Evolutionary conservation across 176 grass and related monocot species (phyloP).

Genomic region (Bolboschoenus planiculmis): DNA sequence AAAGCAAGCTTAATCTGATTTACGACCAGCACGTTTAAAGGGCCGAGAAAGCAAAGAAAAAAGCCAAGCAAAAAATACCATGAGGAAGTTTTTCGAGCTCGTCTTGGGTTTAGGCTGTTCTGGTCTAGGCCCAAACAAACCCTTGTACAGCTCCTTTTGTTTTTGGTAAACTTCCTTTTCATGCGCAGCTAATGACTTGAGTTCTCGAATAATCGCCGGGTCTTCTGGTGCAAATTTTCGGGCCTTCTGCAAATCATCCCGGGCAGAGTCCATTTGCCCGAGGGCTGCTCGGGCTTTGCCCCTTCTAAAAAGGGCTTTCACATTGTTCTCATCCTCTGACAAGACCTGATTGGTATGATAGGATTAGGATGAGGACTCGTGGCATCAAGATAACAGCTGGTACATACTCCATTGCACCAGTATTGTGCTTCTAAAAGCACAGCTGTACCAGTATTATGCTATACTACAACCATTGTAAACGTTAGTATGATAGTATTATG

Average conservation of each 20-base stretch:
- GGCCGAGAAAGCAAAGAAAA: slow-evolving; percentile 35
- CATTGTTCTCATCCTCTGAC: slow-evolving; percentile 80
- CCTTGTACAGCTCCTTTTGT: slow-evolving; percentile 87
- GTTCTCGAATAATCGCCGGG: slow-evolving; percentile 51
- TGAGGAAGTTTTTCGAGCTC: slow-evolving; percentile 36
- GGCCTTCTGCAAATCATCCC: slow-evolving; percentile 71
- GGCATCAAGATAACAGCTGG: neutral
- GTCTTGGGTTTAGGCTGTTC: slow-evolving; percentile 32
- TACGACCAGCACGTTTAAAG: neutral
- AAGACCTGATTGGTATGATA: slow-evolving; percentile 45
- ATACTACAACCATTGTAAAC: neutral
- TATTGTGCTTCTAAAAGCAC: neutral
- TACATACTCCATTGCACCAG: neutral
- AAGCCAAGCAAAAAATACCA: slow-evolving; percentile 63
- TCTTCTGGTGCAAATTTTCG: slow-evolving; percentile 64
- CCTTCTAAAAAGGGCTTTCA: slow-evolving; percentile 75
- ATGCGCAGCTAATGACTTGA: slow-evolving; percentile 46
- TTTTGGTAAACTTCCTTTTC: slow-evolving; percentile 80
- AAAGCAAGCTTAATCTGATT: neutral
- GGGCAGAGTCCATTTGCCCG: slow-evolving; percentile 74
- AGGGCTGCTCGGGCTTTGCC: slow-evolving; percentile 86
- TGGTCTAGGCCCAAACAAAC: slow-evolving; percentile 69
- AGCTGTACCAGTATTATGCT: slow-evolving; percentile 1
- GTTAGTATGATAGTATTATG: too few species aligned
- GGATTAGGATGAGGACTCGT: neutral